These are phyloP conservation scores for Verticillium nubilum DNA, from an alignment of 2,329 filamentous ascomycete genomes.

Conservation along the genomic window DNA sequence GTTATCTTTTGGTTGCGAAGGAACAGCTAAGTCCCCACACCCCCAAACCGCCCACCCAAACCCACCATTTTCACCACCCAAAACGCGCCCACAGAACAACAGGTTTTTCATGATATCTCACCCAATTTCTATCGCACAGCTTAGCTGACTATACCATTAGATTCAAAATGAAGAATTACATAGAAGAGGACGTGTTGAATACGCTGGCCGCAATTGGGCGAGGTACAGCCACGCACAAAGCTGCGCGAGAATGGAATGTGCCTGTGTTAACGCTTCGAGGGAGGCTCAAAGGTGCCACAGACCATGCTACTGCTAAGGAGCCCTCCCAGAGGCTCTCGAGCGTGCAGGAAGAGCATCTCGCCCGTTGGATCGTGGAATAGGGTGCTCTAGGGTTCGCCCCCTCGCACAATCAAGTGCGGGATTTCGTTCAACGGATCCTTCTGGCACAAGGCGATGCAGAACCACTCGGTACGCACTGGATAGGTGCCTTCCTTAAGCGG, in stretches of 20 bases:
- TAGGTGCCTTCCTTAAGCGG: slow-evolving; percentile 1
- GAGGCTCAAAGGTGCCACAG: background rate
- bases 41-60: background rate
- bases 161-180: background rate
- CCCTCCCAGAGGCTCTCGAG: background rate
- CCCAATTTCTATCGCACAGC: background rate
- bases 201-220: background rate
- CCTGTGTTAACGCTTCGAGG: background rate
- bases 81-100: background rate
- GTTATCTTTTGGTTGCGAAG: too few species aligned
- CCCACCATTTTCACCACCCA: background rate
- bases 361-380: too few species aligned
- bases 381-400: background rate
- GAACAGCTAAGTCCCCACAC: background rate
- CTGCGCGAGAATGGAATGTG: background rate
- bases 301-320: background rate
- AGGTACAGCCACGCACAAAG: background rate
- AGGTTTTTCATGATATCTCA: background rate
- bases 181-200: background rate
- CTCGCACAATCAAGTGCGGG: background rate
- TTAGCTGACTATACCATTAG: background rate
- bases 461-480: slow-evolving; percentile 1
- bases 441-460: slow-evolving; percentile 1
- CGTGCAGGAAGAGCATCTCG: background rate
- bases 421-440: background rate